Percentiles rank a stretch among this genome's conserved stretches.
Conservation (phyloP, 192 early-diverging fungal genomes). For the Umbelopsis ramanniana region DNA sequence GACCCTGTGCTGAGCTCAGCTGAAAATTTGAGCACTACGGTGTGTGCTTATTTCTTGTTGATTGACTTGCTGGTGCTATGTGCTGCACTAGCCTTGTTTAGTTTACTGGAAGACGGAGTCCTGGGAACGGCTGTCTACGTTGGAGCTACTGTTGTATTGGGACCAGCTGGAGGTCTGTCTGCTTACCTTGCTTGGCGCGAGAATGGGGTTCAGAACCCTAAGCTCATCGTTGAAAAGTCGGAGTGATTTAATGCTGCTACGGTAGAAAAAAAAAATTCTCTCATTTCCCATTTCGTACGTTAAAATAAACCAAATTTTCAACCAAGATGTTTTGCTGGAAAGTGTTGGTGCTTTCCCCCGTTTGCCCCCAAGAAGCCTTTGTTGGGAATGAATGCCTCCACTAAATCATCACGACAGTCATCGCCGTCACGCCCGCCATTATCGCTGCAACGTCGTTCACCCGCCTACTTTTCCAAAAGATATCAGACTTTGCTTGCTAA, state of each 20-base stretch:
- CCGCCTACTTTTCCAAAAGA: constrained; percentile 24
- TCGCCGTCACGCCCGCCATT: background rate
- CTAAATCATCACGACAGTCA: constrained; percentile 21
- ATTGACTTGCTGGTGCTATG: background rate
- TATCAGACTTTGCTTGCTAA: constrained; percentile 14
- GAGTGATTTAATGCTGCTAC: background rate
- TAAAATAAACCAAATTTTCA: background rate
- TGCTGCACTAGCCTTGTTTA: background rate
- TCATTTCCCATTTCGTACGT: background rate
- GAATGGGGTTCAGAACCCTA: background rate
- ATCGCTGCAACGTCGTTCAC: constrained; percentile 20
- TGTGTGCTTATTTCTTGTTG: constrained; percentile 1
- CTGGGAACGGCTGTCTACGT: background rate
- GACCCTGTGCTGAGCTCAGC: background rate
- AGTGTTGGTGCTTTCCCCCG: background rate
- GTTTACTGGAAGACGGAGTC: background rate
- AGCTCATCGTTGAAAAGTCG: constrained; percentile 13
- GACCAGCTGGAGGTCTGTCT: background rate
- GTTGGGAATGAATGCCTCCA: constrained; percentile 21
- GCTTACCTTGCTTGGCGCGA: constrained; percentile 11
- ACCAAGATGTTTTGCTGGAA: no score
- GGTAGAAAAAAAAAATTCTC: background rate
- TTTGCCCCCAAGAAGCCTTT: background rate
- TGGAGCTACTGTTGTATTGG: background rate
- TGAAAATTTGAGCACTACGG: background rate